These are phyloP conservation scores for Centrapalus pauciflorus DNA, from an alignment of 129 eudicot species.

Conservation along the genomic window DNA sequence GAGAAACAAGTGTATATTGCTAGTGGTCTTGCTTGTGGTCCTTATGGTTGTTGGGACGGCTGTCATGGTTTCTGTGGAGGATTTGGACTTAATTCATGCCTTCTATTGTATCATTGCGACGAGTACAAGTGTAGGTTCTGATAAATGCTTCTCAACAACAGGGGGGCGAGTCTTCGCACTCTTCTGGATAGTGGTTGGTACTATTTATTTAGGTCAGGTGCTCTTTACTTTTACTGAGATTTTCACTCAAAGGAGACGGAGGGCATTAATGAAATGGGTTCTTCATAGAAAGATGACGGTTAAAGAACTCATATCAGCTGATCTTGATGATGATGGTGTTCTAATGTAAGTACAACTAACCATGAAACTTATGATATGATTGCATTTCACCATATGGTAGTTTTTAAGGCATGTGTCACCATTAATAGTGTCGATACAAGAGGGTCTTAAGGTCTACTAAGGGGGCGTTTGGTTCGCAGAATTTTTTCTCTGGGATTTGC, in stretches of 20 bases:
- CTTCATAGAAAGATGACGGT: slow-evolving; percentile 68
- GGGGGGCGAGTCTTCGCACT: slow-evolving; percentile 88
- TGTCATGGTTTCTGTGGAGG: slow-evolving; percentile 58
- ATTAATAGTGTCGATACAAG: too few species aligned
- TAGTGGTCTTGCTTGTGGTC: slow-evolving; percentile 42
- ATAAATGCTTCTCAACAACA: slow-evolving; percentile 76
- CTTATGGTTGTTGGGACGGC: slow-evolving; percentile 58
- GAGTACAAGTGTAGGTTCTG: slow-evolving; percentile 83
- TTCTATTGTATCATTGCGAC: slow-evolving; percentile 86
- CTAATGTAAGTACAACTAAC: slow-evolving; percentile 55
- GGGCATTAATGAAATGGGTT: slow-evolving; percentile 50
- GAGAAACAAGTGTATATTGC: slow-evolving; percentile 63
- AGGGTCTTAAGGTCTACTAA: too few species aligned
- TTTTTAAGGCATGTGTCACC: too few species aligned
- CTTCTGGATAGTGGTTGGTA: slow-evolving; percentile 80
- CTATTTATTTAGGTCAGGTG: slow-evolving; percentile 78
- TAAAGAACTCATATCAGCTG: slow-evolving; percentile 81
- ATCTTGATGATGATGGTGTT: slow-evolving; percentile 71
- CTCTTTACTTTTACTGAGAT: slow-evolving; percentile 69
- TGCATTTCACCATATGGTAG: too few species aligned
- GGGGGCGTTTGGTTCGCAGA: too few species aligned
- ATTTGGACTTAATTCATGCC: slow-evolving; percentile 60
- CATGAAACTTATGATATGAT: too few species aligned
- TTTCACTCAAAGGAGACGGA: slow-evolving; percentile 61
- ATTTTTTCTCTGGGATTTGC: too few species aligned